Percentiles rank a stretch among this genome's conserved stretches.
Evolutionary conservation across 140 eudicot genomes (phyloP).

Genomic region (Bidens hawaiensis): DNA sequence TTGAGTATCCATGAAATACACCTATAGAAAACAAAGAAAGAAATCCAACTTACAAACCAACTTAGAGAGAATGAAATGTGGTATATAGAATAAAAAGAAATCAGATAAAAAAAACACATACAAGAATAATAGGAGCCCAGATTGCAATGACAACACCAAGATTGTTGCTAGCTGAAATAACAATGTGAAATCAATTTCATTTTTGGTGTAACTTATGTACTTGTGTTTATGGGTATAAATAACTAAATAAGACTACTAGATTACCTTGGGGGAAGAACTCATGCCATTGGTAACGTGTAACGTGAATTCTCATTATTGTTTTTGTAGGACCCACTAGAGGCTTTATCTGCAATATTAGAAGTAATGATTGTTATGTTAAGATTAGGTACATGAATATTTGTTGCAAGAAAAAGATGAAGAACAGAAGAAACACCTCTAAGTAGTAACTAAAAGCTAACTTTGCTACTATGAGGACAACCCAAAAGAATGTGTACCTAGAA

Average conservation of each 20-base stretch:
- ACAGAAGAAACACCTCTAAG: slow-evolving; percentile 53
- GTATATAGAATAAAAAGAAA: neutral
- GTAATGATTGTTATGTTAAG: neutral
- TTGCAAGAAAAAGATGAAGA: slow-evolving; percentile 9
- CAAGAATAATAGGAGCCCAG: slow-evolving; percentile 94
- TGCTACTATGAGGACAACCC: slow-evolving; percentile 75
- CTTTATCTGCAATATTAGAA: slow-evolving; percentile 56
- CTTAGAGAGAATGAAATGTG: neutral
- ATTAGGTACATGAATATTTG: neutral
- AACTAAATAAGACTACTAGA: neutral
- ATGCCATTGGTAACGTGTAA: slow-evolving; percentile 66
- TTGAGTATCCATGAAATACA: slow-evolving; percentile 94
- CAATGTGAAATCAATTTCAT: slow-evolving; percentile 4
- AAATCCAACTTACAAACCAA: neutral
- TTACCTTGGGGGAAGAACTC: slow-evolving; percentile 92
- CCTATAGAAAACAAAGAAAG: slow-evolving; percentile 42
- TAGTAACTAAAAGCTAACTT: slow-evolving; percentile 84
- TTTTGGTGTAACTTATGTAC: neutral
- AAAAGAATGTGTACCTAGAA: slow-evolving; percentile 71
- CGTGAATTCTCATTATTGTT: slow-evolving; percentile 59
- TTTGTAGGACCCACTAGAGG: slow-evolving; percentile 90
- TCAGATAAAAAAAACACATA: slow-evolving; percentile 32
- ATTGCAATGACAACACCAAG: slow-evolving; percentile 85
- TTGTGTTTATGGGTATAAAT: neutral
- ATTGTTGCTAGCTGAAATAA: slow-evolving; percentile 63